These are phyloP conservation scores for Psilocybe cyanescens DNA, from an alignment of 768 basidiomycete species.

Conservation along the genomic window DNA sequence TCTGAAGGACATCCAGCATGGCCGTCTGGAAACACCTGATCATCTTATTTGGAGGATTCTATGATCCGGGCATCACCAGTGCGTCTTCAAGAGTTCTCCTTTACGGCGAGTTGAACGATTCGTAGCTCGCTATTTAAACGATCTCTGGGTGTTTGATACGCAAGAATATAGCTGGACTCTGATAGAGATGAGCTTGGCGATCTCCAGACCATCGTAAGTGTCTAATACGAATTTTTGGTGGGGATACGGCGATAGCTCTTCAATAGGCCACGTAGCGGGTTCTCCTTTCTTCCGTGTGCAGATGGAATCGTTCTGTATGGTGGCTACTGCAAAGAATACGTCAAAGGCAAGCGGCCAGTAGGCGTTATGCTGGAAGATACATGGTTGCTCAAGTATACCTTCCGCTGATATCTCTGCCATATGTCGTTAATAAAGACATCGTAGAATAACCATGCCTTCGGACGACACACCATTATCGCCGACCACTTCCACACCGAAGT, in stretches of 20 bases:
- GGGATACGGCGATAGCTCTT: not conserved
- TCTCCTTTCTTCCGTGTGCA: slow-evolving; percentile 77
- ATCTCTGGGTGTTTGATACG: slow-evolving; percentile 85
- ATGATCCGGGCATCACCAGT: slow-evolving; percentile 87
- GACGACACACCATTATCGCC: slow-evolving; percentile 15
- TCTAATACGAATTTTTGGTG: not conserved
- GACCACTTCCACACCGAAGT: slow-evolving; percentile 15
- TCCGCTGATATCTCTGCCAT: slow-evolving; percentile 2
- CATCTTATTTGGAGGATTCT: slow-evolving; percentile 89
- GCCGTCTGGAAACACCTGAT: slow-evolving; percentile 88
- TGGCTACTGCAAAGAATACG: slow-evolving; percentile 91
- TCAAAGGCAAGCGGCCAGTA: slow-evolving; percentile 81
- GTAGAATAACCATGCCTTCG: slow-evolving; percentile 27
- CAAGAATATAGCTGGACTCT: slow-evolving; percentile 88
- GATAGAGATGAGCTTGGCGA: slow-evolving; percentile 72
- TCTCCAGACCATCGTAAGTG: slow-evolving; percentile 73
- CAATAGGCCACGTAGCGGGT: slow-evolving; percentile 73
- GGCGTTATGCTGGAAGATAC: slow-evolving; percentile 92
- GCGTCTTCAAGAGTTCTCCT: slow-evolving; percentile 18
- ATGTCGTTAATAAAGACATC: not conserved
- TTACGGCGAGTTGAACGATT: not conserved
- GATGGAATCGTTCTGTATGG: slow-evolving; percentile 87
- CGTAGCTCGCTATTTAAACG: slow-evolving; percentile 79
- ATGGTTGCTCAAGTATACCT: slow-evolving; percentile 76
- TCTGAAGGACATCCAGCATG: slow-evolving; percentile 55